phyloP scores from a whole-genome alignment of 805 yeast species.

The Metschnikowia lachancei region DNA sequence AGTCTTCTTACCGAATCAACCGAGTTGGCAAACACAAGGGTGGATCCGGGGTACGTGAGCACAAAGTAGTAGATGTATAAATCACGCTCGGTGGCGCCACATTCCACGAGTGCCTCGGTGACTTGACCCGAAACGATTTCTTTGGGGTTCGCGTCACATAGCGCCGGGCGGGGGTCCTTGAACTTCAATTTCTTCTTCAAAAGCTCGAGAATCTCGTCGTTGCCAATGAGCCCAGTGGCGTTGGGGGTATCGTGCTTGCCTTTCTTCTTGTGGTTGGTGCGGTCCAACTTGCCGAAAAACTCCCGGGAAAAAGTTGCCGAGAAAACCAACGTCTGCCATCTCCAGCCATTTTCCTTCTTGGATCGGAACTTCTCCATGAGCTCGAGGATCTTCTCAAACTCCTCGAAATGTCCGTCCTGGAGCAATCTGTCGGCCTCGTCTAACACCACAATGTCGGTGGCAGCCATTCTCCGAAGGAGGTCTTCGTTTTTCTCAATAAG shows the following conservation, averaged over 20 bases:
- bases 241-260: slow-evolving; percentile 17
- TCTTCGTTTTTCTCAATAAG: slow-evolving; percentile 61
- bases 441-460: slow-evolving; percentile 57
- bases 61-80: slow-evolving; percentile 84
- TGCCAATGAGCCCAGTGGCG: slow-evolving; percentile 31
- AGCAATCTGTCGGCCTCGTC: slow-evolving; percentile 96
- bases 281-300: slow-evolving; percentile 69
- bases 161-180: slow-evolving; percentile 60
- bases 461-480: slow-evolving; percentile 39
- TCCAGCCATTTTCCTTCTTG: slow-evolving; percentile 34
- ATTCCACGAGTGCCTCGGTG: slow-evolving; percentile 85
- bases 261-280: slow-evolving; percentile 21
- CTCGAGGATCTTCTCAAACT: slow-evolving; percentile 76
- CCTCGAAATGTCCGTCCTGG: slow-evolving; percentile 96
- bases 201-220: slow-evolving; percentile 62
- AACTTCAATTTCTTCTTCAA: slow-evolving; percentile 70
- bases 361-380: slow-evolving; percentile 53
- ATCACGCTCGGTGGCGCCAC: slow-evolving; percentile 88
- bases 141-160: slow-evolving; percentile 84
- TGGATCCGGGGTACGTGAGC: slow-evolving; percentile 80
- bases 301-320: slow-evolving; percentile 90
- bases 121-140: slow-evolving; percentile 72
- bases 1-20: slow-evolving; percentile 90
- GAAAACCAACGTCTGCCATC: slow-evolving; percentile 87
- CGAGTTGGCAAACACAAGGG: slow-evolving; percentile 91